Conservation (phyloP, 441 rosid species). For the Gossypium schwendimanii region DNA sequence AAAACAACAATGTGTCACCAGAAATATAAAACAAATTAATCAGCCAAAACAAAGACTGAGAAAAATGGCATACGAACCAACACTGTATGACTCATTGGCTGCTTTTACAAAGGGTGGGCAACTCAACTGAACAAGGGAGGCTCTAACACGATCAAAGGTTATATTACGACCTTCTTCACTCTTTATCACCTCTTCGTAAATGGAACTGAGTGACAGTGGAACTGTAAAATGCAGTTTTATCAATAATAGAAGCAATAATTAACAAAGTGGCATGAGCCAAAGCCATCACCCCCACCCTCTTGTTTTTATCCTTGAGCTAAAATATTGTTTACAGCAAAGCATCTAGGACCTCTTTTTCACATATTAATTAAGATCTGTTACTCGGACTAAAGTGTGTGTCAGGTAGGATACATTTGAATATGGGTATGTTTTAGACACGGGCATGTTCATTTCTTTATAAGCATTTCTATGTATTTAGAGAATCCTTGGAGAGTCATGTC, state of each 20-base stretch:
- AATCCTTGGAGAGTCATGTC: background rate
- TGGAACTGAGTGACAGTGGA: slow-evolving; percentile 54
- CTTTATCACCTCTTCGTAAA: slow-evolving; percentile 82
- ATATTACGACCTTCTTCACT: slow-evolving; percentile 62
- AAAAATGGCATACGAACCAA: slow-evolving; percentile 37
- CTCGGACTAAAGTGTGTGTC: background rate
- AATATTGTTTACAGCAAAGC: background rate
- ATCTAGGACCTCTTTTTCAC: background rate
- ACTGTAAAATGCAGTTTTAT: slow-evolving; percentile 35
- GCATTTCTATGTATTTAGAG: background rate
- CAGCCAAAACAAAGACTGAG: slow-evolving; percentile 8
- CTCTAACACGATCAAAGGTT: slow-evolving; percentile 65
- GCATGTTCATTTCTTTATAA: background rate
- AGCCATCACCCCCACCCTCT: background rate
- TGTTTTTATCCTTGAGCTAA: background rate
- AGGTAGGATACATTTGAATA: background rate
- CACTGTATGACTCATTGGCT: slow-evolving; percentile 39
- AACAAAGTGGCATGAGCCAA: slow-evolving; percentile 1
- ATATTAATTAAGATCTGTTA: slow-evolving; percentile 1
- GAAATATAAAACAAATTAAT: slow-evolving; percentile 12
- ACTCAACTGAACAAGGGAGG: slow-evolving; percentile 48
- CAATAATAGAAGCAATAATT: slow-evolving; percentile 9
- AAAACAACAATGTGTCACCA: slow-evolving; percentile 9
- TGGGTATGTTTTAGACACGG: background rate
- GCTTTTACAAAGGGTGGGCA: slow-evolving; percentile 37